Conservation (phyloP, 306 rosid genomes). For the Betula pendula region DNA sequence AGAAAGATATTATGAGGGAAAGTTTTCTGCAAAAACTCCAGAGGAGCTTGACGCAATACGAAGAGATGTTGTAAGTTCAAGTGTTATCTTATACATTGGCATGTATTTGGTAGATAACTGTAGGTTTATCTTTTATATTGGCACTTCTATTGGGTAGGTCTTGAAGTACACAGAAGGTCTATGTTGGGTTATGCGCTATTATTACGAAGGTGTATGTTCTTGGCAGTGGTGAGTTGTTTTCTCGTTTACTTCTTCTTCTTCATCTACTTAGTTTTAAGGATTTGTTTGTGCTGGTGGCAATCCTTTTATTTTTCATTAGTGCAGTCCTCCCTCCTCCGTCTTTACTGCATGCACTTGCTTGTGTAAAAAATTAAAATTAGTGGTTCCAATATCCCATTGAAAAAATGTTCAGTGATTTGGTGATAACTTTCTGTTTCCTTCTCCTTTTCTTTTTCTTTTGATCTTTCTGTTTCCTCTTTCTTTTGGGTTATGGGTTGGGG, state of each 20-base stretch:
- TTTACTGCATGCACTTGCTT: neutral
- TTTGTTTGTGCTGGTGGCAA: neutral
- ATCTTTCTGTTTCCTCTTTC: neutral
- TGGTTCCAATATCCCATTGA: neutral
- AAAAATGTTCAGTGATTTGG: neutral
- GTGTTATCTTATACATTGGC: constrained; percentile 2
- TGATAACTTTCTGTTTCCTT: neutral
- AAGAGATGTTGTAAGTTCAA: constrained; percentile 79
- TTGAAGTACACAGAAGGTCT: constrained; percentile 93
- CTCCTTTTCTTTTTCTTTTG: neutral
- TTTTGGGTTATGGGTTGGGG: neutral
- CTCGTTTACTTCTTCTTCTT: neutral
- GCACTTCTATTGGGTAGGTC: constrained; percentile 52
- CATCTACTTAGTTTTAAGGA: constrained; percentile 13
- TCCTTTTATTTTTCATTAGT: constrained; percentile 11
- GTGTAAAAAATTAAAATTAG: neutral
- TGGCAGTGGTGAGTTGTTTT: constrained; percentile 84
- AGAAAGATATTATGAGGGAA: constrained; percentile 93
- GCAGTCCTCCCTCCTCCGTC: neutral
- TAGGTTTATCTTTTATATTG: constrained; percentile 28
- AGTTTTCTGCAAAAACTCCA: constrained; percentile 71
- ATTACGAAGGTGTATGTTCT: constrained; percentile 97
- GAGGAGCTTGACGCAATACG: constrained; percentile 84
- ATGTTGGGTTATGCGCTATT: constrained; percentile 97
- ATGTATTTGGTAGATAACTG: constrained; percentile 20